Evolutionary conservation across 768 basidiomycete species (phyloP).

Genomic region (Termitomyces sp.): DNA sequence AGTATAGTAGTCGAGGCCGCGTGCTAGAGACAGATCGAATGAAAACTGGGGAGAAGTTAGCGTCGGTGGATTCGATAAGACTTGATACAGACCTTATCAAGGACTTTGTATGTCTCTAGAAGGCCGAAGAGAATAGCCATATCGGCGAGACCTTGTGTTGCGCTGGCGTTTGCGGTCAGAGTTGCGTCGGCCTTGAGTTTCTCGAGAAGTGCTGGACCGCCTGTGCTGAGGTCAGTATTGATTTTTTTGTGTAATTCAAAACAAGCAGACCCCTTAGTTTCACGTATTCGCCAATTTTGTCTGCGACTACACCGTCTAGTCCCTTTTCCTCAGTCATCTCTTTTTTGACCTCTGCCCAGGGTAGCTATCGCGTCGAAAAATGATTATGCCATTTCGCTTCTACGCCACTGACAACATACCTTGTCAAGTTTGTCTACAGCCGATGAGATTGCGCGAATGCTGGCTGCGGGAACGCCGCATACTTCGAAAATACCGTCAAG

Average conservation of each 20-base stretch:
- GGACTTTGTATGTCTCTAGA: constrained; percentile 72
- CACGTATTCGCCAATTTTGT: constrained; percentile 96
- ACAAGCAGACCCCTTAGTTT: constrained; percentile 72
- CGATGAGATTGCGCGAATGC: constrained; percentile 88
- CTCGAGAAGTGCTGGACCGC: constrained; percentile 72
- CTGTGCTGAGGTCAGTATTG: constrained; percentile 30
- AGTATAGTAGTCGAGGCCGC: constrained; percentile 97
- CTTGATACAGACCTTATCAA: constrained; percentile 55
- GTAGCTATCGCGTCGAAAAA: constrained; percentile 39
- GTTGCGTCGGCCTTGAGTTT: constrained; percentile 57
- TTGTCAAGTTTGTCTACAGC: constrained; percentile 99
- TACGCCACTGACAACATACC: constrained; percentile 31
- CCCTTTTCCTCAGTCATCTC: constrained; percentile 99
- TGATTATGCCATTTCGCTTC: not conserved
- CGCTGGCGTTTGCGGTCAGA: constrained; percentile 66
- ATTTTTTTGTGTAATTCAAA: not conserved
- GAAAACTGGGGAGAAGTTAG: constrained; percentile 56
- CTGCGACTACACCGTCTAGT: constrained; percentile 71
- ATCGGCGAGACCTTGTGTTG: constrained; percentile 79
- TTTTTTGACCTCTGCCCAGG: constrained; percentile 89
- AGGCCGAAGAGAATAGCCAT: constrained; percentile 84
- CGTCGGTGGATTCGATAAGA: not conserved
- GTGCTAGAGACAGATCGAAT: constrained; percentile 95
- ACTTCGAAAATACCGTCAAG: constrained; percentile 96
- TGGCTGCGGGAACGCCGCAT: constrained; percentile 88